phyloP scores from a whole-genome alignment of 495 filamentous ascomycete species.

The Tuber calosporum region DNA sequence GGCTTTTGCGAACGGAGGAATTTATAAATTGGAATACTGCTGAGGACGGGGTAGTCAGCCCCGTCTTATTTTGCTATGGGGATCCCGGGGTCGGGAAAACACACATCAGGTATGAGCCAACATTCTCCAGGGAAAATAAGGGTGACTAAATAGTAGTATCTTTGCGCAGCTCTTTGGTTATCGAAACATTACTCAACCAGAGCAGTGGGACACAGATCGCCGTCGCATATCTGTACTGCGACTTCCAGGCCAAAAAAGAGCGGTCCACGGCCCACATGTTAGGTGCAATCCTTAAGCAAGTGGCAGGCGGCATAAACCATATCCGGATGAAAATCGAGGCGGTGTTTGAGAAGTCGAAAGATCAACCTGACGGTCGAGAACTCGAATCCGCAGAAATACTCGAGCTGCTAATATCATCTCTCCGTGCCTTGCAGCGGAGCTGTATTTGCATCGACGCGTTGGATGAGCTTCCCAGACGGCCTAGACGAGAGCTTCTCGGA shows the following conservation, averaged over 20 bases:
- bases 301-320: background rate
- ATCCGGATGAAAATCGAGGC: background rate
- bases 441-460: background rate
- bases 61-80: background rate
- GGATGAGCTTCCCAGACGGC: background rate
- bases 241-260: background rate
- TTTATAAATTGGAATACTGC: background rate
- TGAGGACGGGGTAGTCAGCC: background rate
- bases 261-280: background rate
- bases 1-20: background rate
- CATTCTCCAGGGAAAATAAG: background rate
- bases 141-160: background rate
- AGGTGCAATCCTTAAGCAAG: background rate
- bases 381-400: background rate
- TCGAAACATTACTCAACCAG: background rate
- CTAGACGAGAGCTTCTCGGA: background rate
- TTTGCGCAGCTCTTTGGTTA: background rate
- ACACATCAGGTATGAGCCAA: background rate
- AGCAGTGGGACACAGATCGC: background rate
- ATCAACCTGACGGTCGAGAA: background rate
- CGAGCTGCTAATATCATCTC: background rate
- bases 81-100: background rate
- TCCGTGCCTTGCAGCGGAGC: background rate
- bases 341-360: background rate
- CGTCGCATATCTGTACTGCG: background rate